Evolutionary conservation across 2,329 filamentous ascomycete species (phyloP).

Genomic region (Neofusicoccum laricinum): DNA sequence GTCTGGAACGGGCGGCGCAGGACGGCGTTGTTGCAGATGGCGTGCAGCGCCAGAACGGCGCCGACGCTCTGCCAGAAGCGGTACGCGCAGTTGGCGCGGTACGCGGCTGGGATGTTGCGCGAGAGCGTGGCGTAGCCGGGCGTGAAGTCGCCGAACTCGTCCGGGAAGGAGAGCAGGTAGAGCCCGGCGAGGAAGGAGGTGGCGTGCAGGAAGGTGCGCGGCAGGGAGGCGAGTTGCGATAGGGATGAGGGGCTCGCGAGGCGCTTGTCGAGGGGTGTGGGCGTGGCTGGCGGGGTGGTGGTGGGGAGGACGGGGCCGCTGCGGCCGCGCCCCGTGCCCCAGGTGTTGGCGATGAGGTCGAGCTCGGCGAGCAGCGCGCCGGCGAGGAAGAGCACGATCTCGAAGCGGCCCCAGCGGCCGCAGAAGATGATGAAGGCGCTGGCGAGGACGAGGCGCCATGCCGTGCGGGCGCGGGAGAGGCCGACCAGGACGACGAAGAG

Average conservation of each 20-base stretch:
- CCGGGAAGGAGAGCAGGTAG: constrained; percentile 53
- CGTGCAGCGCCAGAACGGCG: constrained; percentile 36
- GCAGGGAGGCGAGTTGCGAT: neutral
- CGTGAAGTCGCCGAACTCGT: constrained; percentile 41
- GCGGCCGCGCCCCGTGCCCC: neutral
- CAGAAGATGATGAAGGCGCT: constrained; percentile 21
- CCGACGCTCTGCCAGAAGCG: constrained; percentile 58
- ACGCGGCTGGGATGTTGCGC: constrained; percentile 42
- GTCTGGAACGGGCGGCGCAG: constrained; percentile 48
- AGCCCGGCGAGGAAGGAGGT: constrained; percentile 48
- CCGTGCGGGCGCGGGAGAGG: constrained; percentile 18
- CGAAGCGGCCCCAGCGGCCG: constrained; percentile 20
- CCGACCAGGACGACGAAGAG: constrained; percentile 24
- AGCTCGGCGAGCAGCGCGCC: constrained; percentile 38
- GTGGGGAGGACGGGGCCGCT: neutral
- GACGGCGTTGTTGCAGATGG: constrained; percentile 19
- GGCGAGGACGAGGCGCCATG: constrained; percentile 19
- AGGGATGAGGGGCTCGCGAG: neutral
- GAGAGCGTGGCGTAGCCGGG: constrained; percentile 54
- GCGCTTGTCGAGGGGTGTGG: neutral
- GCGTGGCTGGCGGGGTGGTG: neutral
- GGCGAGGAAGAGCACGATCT: constrained; percentile 30
- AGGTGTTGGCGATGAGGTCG: constrained; percentile 26
- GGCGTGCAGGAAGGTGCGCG: constrained; percentile 34
- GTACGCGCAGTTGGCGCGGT: constrained; percentile 44